phyloP scores from a whole-genome alignment of 495 filamentous ascomycete genomes.

The Parathielavia hyrcaniae region DNA sequence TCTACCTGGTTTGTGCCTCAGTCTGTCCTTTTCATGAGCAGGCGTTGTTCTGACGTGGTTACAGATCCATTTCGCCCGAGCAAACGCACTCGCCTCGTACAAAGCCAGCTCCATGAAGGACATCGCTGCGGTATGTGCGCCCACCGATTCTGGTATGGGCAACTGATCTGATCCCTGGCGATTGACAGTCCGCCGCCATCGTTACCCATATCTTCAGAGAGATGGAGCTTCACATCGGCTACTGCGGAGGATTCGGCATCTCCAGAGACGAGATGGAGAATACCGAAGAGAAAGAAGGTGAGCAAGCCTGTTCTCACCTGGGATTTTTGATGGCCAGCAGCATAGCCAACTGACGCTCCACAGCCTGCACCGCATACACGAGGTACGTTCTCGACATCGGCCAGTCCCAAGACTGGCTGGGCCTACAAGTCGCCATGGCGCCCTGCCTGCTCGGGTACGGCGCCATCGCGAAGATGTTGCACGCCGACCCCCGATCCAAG shows the following conservation, averaged over 20 bases:
- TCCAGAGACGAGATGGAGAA: slow-evolving; percentile 64
- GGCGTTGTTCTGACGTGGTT: neutral
- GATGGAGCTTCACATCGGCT: slow-evolving; percentile 71
- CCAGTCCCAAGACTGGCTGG: slow-evolving; percentile 77
- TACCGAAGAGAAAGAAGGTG: slow-evolving; percentile 68
- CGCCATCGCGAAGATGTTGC: slow-evolving; percentile 62
- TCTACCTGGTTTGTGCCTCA: slow-evolving; percentile 69
- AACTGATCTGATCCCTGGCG: slow-evolving; percentile 3
- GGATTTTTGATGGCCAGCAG: neutral
- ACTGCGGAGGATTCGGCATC: slow-evolving; percentile 76
- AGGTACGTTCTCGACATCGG: slow-evolving; percentile 84
- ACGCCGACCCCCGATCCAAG: slow-evolving; percentile 50
- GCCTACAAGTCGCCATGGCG: slow-evolving; percentile 71
- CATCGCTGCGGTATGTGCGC: slow-evolving; percentile 53
- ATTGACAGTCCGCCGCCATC: slow-evolving; percentile 58
- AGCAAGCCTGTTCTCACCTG: slow-evolving; percentile 4
- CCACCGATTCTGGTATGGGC: neutral
- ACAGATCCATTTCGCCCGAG: slow-evolving; percentile 77
- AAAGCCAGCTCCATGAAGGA: slow-evolving; percentile 70
- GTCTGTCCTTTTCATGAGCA: neutral
- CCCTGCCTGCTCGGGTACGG: slow-evolving; percentile 85
- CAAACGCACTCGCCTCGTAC: slow-evolving; percentile 75
- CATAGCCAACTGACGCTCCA: slow-evolving; percentile 1
- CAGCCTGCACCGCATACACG: slow-evolving; percentile 68
- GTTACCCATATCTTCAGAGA: slow-evolving; percentile 72